These are phyloP conservation scores for Candida maltosa DNA, from an alignment of 805 yeast genomes.

Conservation along the genomic window DNA sequence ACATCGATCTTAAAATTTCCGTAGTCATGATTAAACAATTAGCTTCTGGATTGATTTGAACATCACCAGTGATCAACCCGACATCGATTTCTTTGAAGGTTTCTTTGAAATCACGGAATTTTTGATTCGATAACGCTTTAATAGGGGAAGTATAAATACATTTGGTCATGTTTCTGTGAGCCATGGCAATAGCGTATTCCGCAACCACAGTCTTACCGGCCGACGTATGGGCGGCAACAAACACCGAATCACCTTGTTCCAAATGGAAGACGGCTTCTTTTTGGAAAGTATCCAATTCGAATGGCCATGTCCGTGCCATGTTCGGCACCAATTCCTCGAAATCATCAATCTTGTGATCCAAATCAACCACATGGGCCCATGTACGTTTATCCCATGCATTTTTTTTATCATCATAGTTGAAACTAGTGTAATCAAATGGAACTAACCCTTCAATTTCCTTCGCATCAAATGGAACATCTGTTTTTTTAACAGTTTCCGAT, in stretches of 20 bases:
- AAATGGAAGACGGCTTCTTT: constrained; percentile 95
- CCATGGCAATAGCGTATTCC: constrained; percentile 97
- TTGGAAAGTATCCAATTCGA: constrained; percentile 90
- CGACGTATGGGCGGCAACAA: constrained; percentile 97
- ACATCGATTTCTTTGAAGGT: constrained; percentile 80
- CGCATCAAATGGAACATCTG: constrained; percentile 26
- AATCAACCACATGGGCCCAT: constrained; percentile 96
- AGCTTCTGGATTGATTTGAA: constrained; percentile 95
- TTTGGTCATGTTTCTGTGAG: constrained; percentile 91
- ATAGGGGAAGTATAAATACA: constrained; percentile 96
- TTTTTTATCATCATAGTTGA: constrained; percentile 19
- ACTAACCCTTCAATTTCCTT: constrained; percentile 46
- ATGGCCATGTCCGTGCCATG: constrained; percentile 93
- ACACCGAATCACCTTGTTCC: constrained; percentile 97
- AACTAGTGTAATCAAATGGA: constrained; percentile 28
- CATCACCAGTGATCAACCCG: constrained; percentile 96
- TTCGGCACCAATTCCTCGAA: constrained; percentile 87
- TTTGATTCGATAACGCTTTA: constrained; percentile 86
- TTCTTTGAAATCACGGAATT: constrained; percentile 82
- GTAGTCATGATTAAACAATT: constrained; percentile 97
- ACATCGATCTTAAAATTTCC: constrained; percentile 91
- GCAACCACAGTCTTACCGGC: constrained; percentile 99
- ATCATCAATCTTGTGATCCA: constrained; percentile 78
- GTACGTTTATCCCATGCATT: constrained; percentile 43
- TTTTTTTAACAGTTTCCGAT: background rate